Evolutionary conservation across 2,329 filamentous ascomycete species (phyloP).

Genomic region (Coniochaeta sp.): DNA sequence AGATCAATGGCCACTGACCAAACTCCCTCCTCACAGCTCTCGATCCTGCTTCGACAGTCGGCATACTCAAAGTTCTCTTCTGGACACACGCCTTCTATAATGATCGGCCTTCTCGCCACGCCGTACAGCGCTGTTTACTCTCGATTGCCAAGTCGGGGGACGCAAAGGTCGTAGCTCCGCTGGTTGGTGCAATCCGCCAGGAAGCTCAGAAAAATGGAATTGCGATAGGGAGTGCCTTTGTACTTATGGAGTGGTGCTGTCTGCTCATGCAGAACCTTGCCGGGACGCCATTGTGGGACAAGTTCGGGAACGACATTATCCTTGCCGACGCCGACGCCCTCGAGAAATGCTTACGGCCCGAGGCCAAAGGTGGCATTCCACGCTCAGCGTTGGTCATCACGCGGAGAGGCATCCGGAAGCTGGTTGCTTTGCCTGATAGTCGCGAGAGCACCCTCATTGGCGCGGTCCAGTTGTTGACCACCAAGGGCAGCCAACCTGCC

Average conservation of each 20-base stretch:
- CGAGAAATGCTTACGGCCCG: conserved; percentile 67
- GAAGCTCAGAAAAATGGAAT: conserved; percentile 74
- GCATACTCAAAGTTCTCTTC: conserved; percentile 68
- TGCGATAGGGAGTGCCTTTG: conserved; percentile 74
- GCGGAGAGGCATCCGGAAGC: conserved; percentile 68
- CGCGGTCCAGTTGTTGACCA: conserved; percentile 58
- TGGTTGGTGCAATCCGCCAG: conserved; percentile 59
- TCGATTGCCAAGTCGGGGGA: conserved; percentile 51
- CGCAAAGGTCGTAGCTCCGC: conserved; percentile 49
- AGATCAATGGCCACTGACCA: neutral
- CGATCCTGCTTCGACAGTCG: conserved; percentile 39
- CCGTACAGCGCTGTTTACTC: conserved; percentile 72
- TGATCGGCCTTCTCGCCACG: conserved; percentile 76
- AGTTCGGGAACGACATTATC: conserved; percentile 58
- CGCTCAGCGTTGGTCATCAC: conserved; percentile 71
- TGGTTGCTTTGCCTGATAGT: conserved; percentile 53
- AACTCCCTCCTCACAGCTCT: conserved; percentile 27
- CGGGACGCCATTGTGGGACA: conserved; percentile 53
- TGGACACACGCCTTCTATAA: conserved; percentile 80
- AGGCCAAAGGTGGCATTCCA: conserved; percentile 55
- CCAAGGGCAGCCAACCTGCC: conserved; percentile 56
- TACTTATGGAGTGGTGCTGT: conserved; percentile 84
- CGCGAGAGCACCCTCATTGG: conserved; percentile 54
- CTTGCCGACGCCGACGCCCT: conserved; percentile 63
- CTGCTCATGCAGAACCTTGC: conserved; percentile 67